Base-by-base conservation (phyloP, 2,329 filamentous ascomycete species). In the Trichoderma sp. region DNA sequence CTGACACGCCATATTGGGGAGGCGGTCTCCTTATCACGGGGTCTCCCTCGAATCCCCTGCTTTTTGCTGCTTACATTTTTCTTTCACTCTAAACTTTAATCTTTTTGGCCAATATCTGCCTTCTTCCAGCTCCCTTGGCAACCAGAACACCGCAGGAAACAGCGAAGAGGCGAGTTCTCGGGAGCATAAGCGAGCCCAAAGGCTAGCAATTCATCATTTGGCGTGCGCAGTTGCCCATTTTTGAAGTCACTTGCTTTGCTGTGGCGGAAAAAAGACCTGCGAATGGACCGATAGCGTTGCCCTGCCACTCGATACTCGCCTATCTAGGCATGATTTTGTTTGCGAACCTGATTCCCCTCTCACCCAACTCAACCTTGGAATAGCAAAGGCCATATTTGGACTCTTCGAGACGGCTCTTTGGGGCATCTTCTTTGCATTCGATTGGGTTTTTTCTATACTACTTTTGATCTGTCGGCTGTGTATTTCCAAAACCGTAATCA, bases 401-500 rank as follows among this genome's bases (percentile, higher is more conserved):
- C 67, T 53, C 30, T 7, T 15, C 36, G 32, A 9, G 15, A 36
- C 39, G n/a, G 32, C 32, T 53, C 26, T 30, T 62, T 34, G 57
- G 34, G 26, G 56, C n/a, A 32, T 51, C 26, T 53, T 9, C 57
- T 18, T 53, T 28, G 30, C 57, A 21, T 36, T 66, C 30, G 26
- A 21, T 30, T 53, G 30, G 28, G 21, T 51, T 65, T 36, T 66
- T 58, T 60, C 57, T 70, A 62, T 70, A 34, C 39, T 11, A 28
- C 58, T 53, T 51, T 61, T 36, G 56, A 21, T 6, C 26, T 36
- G 3, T 36, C 6, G 21, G 36, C 12, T 53, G 64, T 43, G 39
- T 30, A 7, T 34, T 21, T 21, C 26, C 39, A 6, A 51, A 21
- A 36, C 15, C 3, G 43, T 26, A 57, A 65, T 69, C 81, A 86